Conservation (phyloP, 495 filamentous ascomycete species). For the Annulohypoxylon stygium region DNA sequence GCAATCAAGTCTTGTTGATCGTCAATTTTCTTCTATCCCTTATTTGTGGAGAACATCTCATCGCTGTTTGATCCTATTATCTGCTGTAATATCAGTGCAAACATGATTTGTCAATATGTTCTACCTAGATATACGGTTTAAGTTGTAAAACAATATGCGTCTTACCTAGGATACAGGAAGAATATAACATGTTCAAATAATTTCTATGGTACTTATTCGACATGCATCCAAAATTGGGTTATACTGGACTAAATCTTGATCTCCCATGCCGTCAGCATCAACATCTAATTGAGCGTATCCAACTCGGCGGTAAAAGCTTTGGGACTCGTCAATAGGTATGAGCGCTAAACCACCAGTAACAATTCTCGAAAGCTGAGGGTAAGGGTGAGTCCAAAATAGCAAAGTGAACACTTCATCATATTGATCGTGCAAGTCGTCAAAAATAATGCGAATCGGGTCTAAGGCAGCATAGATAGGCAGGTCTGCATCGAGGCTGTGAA, state of each 20-base stretch:
- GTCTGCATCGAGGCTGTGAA: background rate
- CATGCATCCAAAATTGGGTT: background rate
- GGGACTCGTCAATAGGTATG: background rate
- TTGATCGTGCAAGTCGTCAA: background rate
- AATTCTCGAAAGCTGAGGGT: background rate
- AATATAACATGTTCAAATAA: background rate
- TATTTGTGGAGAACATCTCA: background rate
- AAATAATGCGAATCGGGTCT: background rate
- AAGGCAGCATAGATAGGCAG: background rate
- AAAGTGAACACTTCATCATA: constrained; percentile 8
- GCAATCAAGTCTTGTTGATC: background rate
- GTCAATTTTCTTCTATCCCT: background rate
- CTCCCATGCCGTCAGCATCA: background rate
- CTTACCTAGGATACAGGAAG: too few species aligned
- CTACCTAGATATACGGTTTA: too few species aligned
- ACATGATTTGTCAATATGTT: background rate
- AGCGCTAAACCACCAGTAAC: constrained; percentile 9
- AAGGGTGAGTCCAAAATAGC: background rate
- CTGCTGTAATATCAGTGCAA: background rate
- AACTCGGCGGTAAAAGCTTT: constrained; percentile 28
- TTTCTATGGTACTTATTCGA: background rate
- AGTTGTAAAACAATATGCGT: too few species aligned
- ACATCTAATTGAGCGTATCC: background rate
- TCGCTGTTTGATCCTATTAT: background rate
- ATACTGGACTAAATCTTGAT: background rate